Base-by-base conservation (phyloP, 768 basidiomycete species). In the Gymnopilus dilepis region DNA sequence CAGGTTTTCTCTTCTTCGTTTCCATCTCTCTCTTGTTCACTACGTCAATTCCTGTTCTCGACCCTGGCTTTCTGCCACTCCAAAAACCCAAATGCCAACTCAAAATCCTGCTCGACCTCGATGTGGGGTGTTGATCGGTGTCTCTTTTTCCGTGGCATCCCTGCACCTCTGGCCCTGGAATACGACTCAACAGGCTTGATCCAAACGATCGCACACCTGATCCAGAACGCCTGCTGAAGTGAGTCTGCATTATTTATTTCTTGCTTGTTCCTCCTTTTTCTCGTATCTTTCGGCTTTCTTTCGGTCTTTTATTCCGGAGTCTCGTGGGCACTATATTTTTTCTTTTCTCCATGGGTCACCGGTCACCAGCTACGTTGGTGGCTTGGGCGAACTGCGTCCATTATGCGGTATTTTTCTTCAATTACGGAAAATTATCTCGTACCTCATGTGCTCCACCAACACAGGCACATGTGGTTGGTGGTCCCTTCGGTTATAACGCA, bases 221-320 rank as follows among this genome's bases (percentile, higher is more conserved):
- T 72, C 97, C 97, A 0, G 89, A 95, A 63, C 85, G 97, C 19
- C 79, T 99, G 8, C 78, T 99, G 11, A 90, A 86, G 94, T 90
- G 66, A 53, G 61, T 64, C 12, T 41, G n/a, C n/a, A n/a, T 15
- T 41, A 33, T 33, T 19, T 26, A 34, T 24, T 50, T 56, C n/a
- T 22, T 31, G 41, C 28, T 21, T 21, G n/a, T 22, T 22, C 47
- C 48, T 17, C 22, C n/a, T 21, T 48, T 22, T 19, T 30, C 17
- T 38, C 19, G 24, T 24, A 26, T 15, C 22, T 26, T 12, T 12
- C 9, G 3, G 43, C 15, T 15, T 47, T 47, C 17, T 15, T 26
- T 26, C 8, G 43, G 43, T 47, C n/a, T n/a, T n/a, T n/a, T n/a
- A n/a, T n/a, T n/a, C n/a, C n/a, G n/a, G n/a, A n/a, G n/a, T n/a